Evolutionary conservation across 1,284 basidiomycete species (phyloP).

Genomic region (Apiotrichum laibachii): DNA sequence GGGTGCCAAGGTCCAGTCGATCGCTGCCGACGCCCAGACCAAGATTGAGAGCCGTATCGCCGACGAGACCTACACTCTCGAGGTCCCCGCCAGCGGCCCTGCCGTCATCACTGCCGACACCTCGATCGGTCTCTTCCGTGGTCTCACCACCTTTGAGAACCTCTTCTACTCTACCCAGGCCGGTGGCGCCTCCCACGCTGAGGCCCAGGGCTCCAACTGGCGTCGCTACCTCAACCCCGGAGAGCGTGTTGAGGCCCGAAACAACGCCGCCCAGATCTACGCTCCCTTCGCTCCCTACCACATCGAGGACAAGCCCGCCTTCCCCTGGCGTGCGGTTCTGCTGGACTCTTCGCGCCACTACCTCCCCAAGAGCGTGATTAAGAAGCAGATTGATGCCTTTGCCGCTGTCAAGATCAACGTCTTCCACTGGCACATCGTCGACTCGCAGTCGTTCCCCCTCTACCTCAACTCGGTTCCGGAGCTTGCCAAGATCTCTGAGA

Average conservation of each 20-base stretch:
- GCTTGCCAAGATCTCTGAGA: conserved; percentile 53
- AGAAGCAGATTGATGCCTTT: conserved; percentile 69
- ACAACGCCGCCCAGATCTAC: conserved; percentile 8
- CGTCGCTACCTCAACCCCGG: neutral
- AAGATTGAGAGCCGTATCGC: neutral
- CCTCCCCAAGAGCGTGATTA: neutral
- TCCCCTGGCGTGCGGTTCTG: conserved; percentile 64
- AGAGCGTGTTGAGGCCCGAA: too few relatives aligned
- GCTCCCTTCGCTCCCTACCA: conserved; percentile 40
- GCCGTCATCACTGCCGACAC: neutral
- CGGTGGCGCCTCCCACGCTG: neutral
- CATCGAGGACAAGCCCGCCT: conserved; percentile 52
- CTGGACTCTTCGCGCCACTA: conserved; percentile 64
- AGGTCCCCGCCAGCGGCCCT: neutral
- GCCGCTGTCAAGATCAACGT: conserved; percentile 70
- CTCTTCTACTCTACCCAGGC: conserved; percentile 51
- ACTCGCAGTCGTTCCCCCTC: conserved; percentile 63
- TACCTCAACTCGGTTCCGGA: conserved; percentile 62
- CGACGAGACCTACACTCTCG: neutral
- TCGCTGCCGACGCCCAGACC: neutral
- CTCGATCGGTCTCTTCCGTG: conserved; percentile 56
- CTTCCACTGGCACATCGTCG: conserved; percentile 18
- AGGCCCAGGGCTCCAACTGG: neutral
- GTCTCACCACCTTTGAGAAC: conserved; percentile 77
- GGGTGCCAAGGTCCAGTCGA: neutral